Conservation (phyloP, 345 rosid genomes). For the Xanthoceras sorbifolium region DNA sequence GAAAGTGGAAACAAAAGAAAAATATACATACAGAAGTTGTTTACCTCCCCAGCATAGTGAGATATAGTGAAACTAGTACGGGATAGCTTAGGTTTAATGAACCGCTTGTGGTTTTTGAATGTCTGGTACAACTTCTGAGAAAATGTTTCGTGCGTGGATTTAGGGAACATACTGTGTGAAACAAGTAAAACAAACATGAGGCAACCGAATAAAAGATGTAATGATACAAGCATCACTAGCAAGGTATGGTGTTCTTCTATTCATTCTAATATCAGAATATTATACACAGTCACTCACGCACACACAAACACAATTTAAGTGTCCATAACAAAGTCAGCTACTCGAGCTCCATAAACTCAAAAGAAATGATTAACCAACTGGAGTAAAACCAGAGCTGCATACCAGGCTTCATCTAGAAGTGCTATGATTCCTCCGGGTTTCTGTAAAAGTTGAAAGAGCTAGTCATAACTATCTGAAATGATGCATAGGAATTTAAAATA, state of each 20-base stretch:
- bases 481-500: slow-evolving; percentile 13
- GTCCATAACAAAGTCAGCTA: neutral
- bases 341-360: slow-evolving; percentile 14
- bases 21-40: slow-evolving; percentile 16
- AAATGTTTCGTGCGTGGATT: slow-evolving; percentile 99
- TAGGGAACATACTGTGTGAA: slow-evolving; percentile 88
- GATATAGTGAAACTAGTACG: slow-evolving; percentile 92
- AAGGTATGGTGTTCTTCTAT: slow-evolving; percentile 13
- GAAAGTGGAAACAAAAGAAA: slow-evolving; percentile 16
- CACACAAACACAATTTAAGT: neutral
- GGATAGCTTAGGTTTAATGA: slow-evolving; percentile 97
- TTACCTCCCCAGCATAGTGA: slow-evolving; percentile 99
- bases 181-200: slow-evolving; percentile 30
- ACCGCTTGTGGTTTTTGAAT: slow-evolving; percentile 90
- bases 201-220: slow-evolving; percentile 11
- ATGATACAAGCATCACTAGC: slow-evolving; percentile 12
- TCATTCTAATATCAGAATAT: slow-evolving; percentile 18
- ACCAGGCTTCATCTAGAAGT: slow-evolving; percentile 99
- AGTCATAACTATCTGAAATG: slow-evolving; percentile 15
- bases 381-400: slow-evolving; percentile 34
- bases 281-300: neutral
- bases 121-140: slow-evolving; percentile 98
- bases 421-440: slow-evolving; percentile 99
- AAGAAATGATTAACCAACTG: slow-evolving; percentile 22
- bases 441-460: slow-evolving; percentile 48